Conservation (phyloP, 345 rosid genomes). For the Pistacia vera region DNA sequence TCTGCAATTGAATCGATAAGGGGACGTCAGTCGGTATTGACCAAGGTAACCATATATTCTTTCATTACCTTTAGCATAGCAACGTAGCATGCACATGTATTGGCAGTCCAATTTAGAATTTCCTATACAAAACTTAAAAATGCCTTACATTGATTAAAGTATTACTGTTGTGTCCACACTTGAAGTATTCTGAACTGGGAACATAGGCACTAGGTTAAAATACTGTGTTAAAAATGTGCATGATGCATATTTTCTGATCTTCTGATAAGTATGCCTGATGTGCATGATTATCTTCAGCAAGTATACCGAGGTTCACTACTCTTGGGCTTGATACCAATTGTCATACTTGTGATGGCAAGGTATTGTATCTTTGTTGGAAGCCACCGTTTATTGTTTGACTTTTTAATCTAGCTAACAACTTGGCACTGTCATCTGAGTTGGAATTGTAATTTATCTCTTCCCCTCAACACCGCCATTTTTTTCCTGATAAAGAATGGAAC, state of each 20-base stretch:
- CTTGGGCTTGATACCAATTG: background rate
- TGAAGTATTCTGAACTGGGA: background rate
- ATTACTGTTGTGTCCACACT: background rate
- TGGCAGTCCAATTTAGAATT: background rate
- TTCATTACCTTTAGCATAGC: background rate
- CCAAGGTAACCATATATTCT: conserved; percentile 57
- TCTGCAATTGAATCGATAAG: conserved; percentile 87
- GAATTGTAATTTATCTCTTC: background rate
- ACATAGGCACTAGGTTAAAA: background rate
- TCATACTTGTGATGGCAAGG: background rate
- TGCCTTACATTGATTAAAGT: background rate
- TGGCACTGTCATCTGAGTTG: background rate
- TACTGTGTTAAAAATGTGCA: background rate
- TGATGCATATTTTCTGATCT: background rate
- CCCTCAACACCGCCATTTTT: background rate
- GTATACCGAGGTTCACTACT: too few relatives aligned
- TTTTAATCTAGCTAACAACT: background rate
- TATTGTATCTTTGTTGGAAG: background rate
- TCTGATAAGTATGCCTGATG: too few relatives aligned
- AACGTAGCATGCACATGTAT: background rate
- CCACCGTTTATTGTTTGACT: background rate
- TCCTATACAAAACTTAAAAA: background rate
- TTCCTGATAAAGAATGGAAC: too few relatives aligned
- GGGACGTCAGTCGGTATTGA: conserved; percentile 96
- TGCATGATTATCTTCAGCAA: too few relatives aligned